phyloP scores from a whole-genome alignment of 1,139 yeast genomes.

The Kodamaea fungicola region DNA sequence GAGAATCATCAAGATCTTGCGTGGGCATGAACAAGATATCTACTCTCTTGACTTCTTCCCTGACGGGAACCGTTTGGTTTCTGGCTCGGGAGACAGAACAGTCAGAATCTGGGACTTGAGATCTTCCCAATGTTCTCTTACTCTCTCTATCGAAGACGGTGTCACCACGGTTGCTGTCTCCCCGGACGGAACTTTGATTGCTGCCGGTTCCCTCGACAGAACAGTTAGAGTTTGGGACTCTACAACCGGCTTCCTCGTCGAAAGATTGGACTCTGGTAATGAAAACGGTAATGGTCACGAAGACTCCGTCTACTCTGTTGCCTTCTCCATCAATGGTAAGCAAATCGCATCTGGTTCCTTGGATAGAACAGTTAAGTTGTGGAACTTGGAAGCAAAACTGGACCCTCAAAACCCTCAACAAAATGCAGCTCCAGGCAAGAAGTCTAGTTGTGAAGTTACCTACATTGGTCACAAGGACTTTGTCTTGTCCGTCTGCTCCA shows the following conservation, averaged over 20 bases:
- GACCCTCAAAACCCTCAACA: conserved; percentile 40
- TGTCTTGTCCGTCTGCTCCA: conserved; percentile 89
- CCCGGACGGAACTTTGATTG: conserved; percentile 90
- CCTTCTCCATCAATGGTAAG: conserved; percentile 87
- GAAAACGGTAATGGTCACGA: conserved; percentile 90
- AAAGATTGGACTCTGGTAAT: conserved; percentile 86
- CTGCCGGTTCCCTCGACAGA: conserved; percentile 95
- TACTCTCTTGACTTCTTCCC: conserved; percentile 95
- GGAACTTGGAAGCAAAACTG: conserved; percentile 76
- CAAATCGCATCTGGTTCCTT: conserved; percentile 93
- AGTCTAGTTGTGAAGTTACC: conserved; percentile 81
- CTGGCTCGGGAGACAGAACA: conserved; percentile 96
- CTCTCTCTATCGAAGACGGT: conserved; percentile 92
- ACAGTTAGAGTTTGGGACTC: conserved; percentile 98
- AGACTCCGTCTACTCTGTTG: conserved; percentile 94
- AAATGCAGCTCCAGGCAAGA: conserved; percentile 29
- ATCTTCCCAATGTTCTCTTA: conserved; percentile 84
- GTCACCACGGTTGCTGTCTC: conserved; percentile 97
- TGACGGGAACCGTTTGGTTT: conserved; percentile 88
- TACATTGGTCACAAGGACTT: conserved; percentile 96
- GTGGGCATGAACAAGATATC: conserved; percentile 97
- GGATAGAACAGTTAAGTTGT: conserved; percentile 92
- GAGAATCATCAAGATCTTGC: conserved; percentile 80
- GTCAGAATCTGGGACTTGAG: conserved; percentile 97
- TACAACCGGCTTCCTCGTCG: conserved; percentile 87